Conservation (phyloP, 108 stramenopile species). For the Stephanodiscus triporus region DNA sequence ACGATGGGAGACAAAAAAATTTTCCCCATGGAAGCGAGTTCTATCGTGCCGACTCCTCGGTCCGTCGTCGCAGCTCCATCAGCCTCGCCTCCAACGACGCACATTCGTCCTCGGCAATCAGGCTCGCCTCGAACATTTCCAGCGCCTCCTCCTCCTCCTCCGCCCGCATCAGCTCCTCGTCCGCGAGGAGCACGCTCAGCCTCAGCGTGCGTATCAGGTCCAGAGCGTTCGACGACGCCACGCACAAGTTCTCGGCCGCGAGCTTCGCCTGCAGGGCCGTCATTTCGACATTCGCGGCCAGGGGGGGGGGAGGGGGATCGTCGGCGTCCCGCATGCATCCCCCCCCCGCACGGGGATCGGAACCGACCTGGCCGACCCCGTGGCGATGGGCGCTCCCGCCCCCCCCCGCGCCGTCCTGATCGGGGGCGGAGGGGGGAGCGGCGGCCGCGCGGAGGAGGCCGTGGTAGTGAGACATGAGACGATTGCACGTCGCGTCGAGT, state of each 20-base stretch:
- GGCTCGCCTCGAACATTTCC: conserved; percentile 48
- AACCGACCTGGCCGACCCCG: conserved; percentile 29
- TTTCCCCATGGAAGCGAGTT: neutral
- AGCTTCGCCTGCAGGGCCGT: conserved; percentile 67
- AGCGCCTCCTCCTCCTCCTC: conserved; percentile 80
- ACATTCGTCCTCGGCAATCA: conserved; percentile 59
- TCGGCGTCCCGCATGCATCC: conserved; percentile 67
- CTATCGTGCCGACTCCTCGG: conserved; percentile 27
- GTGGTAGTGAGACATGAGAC: conserved; percentile 81
- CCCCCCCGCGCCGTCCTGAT: conserved; percentile 27
- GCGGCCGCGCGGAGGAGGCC: conserved; percentile 77
- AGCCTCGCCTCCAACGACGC: conserved; percentile 65
- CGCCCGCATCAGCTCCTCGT: conserved; percentile 71
- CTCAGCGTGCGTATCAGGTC: conserved; percentile 84
- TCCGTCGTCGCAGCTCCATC: conserved; percentile 48
- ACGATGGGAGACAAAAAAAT: neutral
- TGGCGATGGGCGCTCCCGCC: no score
- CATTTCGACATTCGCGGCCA: conserved; percentile 68
- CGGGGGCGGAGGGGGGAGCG: conserved; percentile 51
- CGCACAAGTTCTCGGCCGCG: conserved; percentile 82
- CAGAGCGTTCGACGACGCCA: conserved; percentile 70
- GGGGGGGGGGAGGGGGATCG: conserved; percentile 76
- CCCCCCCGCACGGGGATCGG: conserved; percentile 62
- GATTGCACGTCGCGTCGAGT: conserved; percentile 85
- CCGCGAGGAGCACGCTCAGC: conserved; percentile 76